Percentiles rank a stretch among this genome's conserved stretches.
Conservation (phyloP, 768 basidiomycete species). For the Suillus americanus region DNA sequence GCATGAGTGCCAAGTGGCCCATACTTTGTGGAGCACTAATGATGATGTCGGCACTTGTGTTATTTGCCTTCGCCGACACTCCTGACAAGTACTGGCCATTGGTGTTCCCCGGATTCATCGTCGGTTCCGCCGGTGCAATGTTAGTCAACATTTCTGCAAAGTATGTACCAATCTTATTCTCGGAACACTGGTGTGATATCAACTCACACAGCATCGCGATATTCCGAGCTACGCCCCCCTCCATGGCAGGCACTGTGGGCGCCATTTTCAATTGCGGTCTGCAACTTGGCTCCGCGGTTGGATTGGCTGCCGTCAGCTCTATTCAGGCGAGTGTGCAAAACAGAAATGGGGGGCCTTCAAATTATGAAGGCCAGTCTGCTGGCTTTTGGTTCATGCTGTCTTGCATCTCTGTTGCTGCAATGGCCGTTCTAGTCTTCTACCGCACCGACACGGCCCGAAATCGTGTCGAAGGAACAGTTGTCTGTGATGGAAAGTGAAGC, state of each 20-base stretch:
- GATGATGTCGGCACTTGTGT: constrained; percentile 34
- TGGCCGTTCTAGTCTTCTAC: constrained; percentile 2
- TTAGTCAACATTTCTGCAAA: constrained; percentile 33
- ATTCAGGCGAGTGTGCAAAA: constrained; percentile 20
- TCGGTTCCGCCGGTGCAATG: not conserved
- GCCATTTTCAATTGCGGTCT: constrained; percentile 49
- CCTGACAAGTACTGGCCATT: constrained; percentile 40
- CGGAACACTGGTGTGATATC: not conserved
- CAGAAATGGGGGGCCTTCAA: constrained; percentile 3
- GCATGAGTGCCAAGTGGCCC: constrained; percentile 37
- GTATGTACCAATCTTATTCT: constrained; percentile 25
- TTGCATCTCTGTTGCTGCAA: constrained; percentile 23
- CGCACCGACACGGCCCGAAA: not conserved
- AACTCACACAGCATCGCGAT: constrained; percentile 38
- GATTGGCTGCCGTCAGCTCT: constrained; percentile 37
- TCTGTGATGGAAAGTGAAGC: not conserved
- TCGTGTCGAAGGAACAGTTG: too few relatives aligned
- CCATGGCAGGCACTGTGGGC: constrained; percentile 44
- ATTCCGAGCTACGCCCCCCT: constrained; percentile 41
- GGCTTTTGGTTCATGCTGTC: constrained; percentile 40
- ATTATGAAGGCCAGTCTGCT: constrained; percentile 38
- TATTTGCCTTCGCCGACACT: constrained; percentile 40
- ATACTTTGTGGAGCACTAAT: constrained; percentile 37
- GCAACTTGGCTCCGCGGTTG: constrained; percentile 46
- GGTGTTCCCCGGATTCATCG: constrained; percentile 5